Evolutionary conservation across 306 rosid species (phyloP).

Genomic region (Trifolium subterraneum): DNA sequence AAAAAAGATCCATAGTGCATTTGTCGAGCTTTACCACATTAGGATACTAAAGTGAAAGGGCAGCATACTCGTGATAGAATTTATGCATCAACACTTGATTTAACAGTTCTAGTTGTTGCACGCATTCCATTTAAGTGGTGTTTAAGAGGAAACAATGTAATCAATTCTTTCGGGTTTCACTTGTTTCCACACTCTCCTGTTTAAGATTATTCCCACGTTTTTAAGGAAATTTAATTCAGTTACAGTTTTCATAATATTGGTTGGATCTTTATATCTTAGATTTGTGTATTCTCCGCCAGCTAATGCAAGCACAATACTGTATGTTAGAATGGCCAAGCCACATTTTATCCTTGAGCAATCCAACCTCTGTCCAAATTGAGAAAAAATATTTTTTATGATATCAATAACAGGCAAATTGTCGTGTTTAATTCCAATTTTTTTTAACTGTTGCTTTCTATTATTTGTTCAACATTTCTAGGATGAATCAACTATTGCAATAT

Average conservation of each 20-base stretch:
- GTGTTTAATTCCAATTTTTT: background rate
- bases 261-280: background rate
- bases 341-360: background rate
- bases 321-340: background rate
- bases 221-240: background rate
- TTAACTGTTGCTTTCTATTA: background rate
- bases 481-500: background rate
- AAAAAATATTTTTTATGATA: background rate
- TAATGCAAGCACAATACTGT: background rate
- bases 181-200: background rate
- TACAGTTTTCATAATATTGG: background rate
- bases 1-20: conserved; percentile 24
- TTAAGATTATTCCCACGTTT: background rate
- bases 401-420: background rate
- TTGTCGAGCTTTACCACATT: conserved; percentile 27
- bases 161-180: background rate
- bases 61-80: background rate
- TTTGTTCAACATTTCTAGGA: background rate
- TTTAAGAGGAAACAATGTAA: background rate
- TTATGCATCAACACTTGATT: background rate
- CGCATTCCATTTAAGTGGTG: background rate
- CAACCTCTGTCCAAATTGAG: background rate
- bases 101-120: background rate
- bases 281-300: background rate
- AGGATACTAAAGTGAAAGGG: conserved; percentile 4